Evolutionary conservation across 345 rosid species (phyloP).

Genomic region (Arabidopsis suecica): DNA sequence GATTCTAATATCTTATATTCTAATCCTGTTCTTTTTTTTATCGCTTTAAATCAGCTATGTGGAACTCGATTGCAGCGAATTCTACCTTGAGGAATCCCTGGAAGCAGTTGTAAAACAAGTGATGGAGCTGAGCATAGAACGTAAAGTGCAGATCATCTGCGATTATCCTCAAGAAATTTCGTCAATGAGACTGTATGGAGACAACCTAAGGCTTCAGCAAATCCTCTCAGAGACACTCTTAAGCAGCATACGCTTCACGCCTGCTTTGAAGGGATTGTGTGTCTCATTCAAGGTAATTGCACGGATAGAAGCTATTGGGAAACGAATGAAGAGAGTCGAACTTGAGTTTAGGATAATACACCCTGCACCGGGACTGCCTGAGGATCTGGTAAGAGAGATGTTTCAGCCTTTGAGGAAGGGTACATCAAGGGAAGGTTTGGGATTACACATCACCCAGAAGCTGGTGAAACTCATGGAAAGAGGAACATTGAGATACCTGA

Average conservation of each 20-base stretch:
- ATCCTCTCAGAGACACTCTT: slow-evolving; percentile 71
- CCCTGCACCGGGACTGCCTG: slow-evolving; percentile 85
- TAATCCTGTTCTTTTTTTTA: slow-evolving; percentile 2
- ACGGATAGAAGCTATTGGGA: slow-evolving; percentile 63
- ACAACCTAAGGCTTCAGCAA: slow-evolving; percentile 77
- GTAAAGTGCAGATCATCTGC: slow-evolving; percentile 56
- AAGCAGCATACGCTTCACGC: slow-evolving; percentile 63
- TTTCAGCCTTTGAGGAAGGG: slow-evolving; percentile 57
- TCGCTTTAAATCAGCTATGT: slow-evolving; percentile 56
- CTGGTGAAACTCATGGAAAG: slow-evolving; percentile 77
- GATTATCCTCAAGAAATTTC: slow-evolving; percentile 61
- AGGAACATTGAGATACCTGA: slow-evolving; percentile 73
- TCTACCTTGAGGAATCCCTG: slow-evolving; percentile 67
- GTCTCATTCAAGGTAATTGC: slow-evolving; percentile 56
- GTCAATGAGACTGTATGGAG: slow-evolving; percentile 68
- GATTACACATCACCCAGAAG: slow-evolving; percentile 71
- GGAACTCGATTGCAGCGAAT: slow-evolving; percentile 56
- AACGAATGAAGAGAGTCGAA: slow-evolving; percentile 61
- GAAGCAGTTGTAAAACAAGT: slow-evolving; percentile 70
- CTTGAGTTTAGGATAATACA: slow-evolving; percentile 84
- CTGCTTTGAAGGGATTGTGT: slow-evolving; percentile 59
- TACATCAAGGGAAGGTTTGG: slow-evolving; percentile 81
- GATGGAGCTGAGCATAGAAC: slow-evolving; percentile 59
- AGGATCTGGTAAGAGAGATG: slow-evolving; percentile 70
- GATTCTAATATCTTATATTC: background rate